phyloP scores from a whole-genome alignment of 2,329 filamentous ascomycete genomes.

The Aspergillus aculeatus region DNA sequence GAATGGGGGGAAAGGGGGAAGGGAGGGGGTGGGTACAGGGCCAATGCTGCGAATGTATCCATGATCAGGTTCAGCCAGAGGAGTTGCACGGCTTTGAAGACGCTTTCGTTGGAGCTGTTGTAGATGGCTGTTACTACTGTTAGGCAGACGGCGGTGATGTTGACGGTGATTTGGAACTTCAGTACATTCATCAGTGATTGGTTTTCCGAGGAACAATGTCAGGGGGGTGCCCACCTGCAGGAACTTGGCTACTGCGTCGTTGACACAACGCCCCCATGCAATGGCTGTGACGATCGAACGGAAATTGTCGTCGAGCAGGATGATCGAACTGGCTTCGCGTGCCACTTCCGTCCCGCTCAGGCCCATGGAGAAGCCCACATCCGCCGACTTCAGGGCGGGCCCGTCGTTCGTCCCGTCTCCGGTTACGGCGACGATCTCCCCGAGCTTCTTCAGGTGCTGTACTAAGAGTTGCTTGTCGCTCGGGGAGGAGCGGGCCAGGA shows the following conservation, averaged over 20 bases:
- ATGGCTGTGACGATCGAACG: constrained; percentile 60
- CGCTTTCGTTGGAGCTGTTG: constrained; percentile 59
- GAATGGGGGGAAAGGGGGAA: constrained; percentile 34
- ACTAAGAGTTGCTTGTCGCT: constrained; percentile 65
- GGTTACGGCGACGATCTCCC: constrained; percentile 59
- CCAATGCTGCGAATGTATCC: constrained; percentile 85
- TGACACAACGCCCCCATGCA: constrained; percentile 64
- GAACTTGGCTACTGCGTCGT: constrained; percentile 65
- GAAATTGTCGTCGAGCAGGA: constrained; percentile 66
- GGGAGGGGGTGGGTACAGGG: constrained; percentile 49
- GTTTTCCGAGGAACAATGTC: no score
- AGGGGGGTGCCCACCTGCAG: constrained; percentile 42
- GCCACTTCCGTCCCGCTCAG: constrained; percentile 63
- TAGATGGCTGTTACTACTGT: constrained; percentile 83
- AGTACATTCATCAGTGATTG: background rate
- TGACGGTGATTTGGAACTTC: constrained; percentile 65
- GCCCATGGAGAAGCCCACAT: constrained; percentile 66
- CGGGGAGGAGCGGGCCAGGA: constrained; percentile 62
- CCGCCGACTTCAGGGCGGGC: constrained; percentile 60
- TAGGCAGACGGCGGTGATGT: constrained; percentile 80
- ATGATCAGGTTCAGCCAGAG: constrained; percentile 95
- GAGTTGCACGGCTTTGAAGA: constrained; percentile 81
- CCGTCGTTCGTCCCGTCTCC: constrained; percentile 66
- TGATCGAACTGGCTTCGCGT: constrained; percentile 63
- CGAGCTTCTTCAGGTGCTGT: constrained; percentile 55